Percentiles rank a stretch among this genome's conserved stretches.
phyloP scores from a whole-genome alignment of 1,284 basidiomycete genomes.

The Irpex sp. region DNA sequence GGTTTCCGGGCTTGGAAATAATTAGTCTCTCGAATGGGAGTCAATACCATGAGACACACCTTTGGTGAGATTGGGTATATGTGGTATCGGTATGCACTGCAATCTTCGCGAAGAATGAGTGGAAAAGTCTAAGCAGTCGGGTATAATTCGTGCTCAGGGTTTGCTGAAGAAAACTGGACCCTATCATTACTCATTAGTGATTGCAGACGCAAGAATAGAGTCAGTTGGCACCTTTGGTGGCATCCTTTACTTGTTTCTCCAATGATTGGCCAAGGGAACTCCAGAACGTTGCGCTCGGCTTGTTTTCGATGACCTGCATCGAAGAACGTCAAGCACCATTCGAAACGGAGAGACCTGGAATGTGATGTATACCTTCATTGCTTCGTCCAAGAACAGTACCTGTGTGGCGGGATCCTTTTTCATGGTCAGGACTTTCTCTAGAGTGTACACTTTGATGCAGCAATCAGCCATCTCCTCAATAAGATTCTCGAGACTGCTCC shows the following conservation, averaged over 20 bases:
- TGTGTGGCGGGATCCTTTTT: slow-evolving; percentile 83
- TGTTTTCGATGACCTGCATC: slow-evolving; percentile 72
- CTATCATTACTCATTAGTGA: slow-evolving; percentile 33
- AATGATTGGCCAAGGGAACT: slow-evolving; percentile 75
- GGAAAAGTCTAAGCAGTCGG: slow-evolving; percentile 82
- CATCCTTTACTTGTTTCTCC: slow-evolving; percentile 77
- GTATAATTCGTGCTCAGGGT: slow-evolving; percentile 85
- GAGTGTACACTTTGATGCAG: slow-evolving; percentile 91
- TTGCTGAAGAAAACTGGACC: slow-evolving; percentile 82
- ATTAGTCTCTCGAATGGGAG: neutral
- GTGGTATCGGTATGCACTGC: slow-evolving; percentile 92
- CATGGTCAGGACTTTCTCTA: slow-evolving; percentile 89
- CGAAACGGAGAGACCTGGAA: neutral
- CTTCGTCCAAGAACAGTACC: slow-evolving; percentile 83
- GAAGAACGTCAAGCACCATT: neutral
- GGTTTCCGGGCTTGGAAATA: slow-evolving; percentile 74
- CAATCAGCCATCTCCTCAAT: slow-evolving; percentile 88
- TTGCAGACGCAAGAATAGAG: neutral
- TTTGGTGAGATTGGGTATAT: slow-evolving; percentile 81
- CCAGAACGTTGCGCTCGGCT: slow-evolving; percentile 92
- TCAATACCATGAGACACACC: slow-evolving; percentile 39
- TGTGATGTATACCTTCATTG: slow-evolving; percentile 66
- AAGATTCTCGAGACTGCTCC: slow-evolving; percentile 79
- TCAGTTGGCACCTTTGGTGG: slow-evolving; percentile 54
- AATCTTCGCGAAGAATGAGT: slow-evolving; percentile 94